Evolutionary conservation across 148 eudicot species (phyloP), one percentile per base, ranked within the genome.

Genomic region (Cornus controversa): DNA sequence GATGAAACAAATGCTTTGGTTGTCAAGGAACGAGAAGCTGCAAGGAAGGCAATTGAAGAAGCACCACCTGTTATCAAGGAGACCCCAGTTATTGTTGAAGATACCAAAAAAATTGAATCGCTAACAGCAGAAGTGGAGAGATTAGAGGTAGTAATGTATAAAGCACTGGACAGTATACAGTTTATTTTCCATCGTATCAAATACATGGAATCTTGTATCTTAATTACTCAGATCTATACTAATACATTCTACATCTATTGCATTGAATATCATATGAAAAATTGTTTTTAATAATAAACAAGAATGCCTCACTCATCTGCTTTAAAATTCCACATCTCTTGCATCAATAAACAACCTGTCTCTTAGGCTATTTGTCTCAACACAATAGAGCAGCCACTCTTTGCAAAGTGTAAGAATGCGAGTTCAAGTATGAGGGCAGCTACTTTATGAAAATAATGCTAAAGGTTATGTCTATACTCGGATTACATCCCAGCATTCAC

Each of bases 11-110:
- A 86, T 80, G 90, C 93, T 22, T 84, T 80, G 81, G 80, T 90
- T 47, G 83, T 84, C 74, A 90, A 91, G 86, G 98, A 93, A 85
- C 84, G 87, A 76, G 95, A 93, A 69, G 89, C 94, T 71, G 86
- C 90, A 72, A 90, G 85, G 81, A 93, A 93, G 81, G 91, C 91
- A 72, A 76, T 89, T 78, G 91, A 86, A 85, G 99, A 96, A 88
- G 91, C 97, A 68, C 96, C 96, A 69, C 93, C 98, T 69, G 89
- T 96, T 77, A 79, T 96, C 87, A 84, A 96, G 80, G 98, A 96
- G 89, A 91, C 89, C 54, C 94, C 89, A 84, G 90, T 96, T 70
- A 71, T 88, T 76, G 87, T 96, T 77, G 97, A 96, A 91, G 98
- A 93, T 78, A 92, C 97, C 58, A 79, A 89, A 84, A 93, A 88